These are phyloP conservation scores for Kodamaea restingae DNA, from an alignment of 805 yeast species.

Conservation along the genomic window DNA sequence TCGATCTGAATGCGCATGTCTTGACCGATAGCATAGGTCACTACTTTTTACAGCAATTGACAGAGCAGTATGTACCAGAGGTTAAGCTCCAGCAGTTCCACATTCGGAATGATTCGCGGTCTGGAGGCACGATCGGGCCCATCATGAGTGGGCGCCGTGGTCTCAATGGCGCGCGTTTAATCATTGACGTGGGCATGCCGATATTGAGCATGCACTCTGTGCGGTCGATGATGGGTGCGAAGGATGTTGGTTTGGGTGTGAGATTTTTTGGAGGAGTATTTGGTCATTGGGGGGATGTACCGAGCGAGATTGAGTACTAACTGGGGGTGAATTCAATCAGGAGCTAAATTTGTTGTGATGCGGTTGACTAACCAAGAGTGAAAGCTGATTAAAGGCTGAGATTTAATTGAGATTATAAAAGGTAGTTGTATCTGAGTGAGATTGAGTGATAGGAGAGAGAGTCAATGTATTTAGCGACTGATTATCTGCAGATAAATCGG, in stretches of 20 bases:
- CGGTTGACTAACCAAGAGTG: too few relatives aligned
- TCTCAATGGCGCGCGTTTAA: slow-evolving; percentile 27
- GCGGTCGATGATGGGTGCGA: slow-evolving; percentile 34
- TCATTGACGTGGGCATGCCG: slow-evolving; percentile 40
- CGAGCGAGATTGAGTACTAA: slow-evolving; percentile 8
- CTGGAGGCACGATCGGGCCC: slow-evolving; percentile 45
- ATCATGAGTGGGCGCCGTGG: slow-evolving; percentile 29
- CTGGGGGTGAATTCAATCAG: neutral
- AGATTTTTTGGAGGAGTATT: slow-evolving; percentile 31
- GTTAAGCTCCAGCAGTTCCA: slow-evolving; percentile 36
- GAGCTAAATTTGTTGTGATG: too few relatives aligned
- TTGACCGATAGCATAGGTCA: slow-evolving; percentile 33
- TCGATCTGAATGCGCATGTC: slow-evolving; percentile 37
- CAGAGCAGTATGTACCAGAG: slow-evolving; percentile 16
- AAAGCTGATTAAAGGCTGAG: too few relatives aligned
- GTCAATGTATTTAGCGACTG: too few relatives aligned
- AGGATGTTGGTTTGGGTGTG: slow-evolving; percentile 37
- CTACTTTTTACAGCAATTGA: slow-evolving; percentile 23
- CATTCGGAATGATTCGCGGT: slow-evolving; percentile 37
- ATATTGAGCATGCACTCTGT: slow-evolving; percentile 43
- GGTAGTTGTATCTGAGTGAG: too few relatives aligned
- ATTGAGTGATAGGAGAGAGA: too few relatives aligned
- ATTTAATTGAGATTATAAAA: too few relatives aligned
- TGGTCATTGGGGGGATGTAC: slow-evolving; percentile 20
- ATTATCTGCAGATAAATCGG: too few relatives aligned